Percentiles rank a stretch among this genome's conserved stretches.
phyloP scores from a whole-genome alignment of 345 rosid genomes.

The Murraya paniculata region DNA sequence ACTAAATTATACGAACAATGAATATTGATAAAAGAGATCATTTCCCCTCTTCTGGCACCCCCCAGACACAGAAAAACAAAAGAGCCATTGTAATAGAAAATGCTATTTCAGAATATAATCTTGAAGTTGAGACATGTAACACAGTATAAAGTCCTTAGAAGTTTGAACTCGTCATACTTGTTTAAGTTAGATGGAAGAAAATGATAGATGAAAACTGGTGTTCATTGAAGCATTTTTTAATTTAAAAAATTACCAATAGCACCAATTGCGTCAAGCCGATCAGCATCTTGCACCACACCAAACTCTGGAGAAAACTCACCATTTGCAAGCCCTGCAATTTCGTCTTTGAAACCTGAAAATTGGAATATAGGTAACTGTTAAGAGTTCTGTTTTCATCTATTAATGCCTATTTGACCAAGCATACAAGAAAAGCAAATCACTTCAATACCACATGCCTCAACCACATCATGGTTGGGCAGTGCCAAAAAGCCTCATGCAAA shows the following conservation, averaged over 20 bases:
- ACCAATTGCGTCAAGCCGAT: conserved; percentile 90
- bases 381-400: background rate
- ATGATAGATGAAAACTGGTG: background rate
- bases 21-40: background rate
- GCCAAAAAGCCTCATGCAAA: background rate
- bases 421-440: background rate
- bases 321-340: conserved; percentile 43
- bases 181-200: background rate
- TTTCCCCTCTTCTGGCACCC: background rate
- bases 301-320: conserved; percentile 54
- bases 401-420: background rate
- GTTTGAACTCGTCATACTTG: background rate
- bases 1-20: background rate
- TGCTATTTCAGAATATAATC: background rate
- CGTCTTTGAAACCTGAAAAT: conserved; percentile 76
- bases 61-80: too few relatives aligned
- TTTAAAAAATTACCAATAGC: conserved; percentile 55
- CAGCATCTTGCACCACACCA: conserved; percentile 95
- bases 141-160: background rate
- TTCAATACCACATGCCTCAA: background rate
- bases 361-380: background rate
- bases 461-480: background rate
- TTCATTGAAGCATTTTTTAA: background rate
- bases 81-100: background rate
- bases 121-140: background rate